These are phyloP conservation scores for Polysphondylium violaceum DNA, from an alignment of 78 protist species.

Conservation along the genomic window DNA sequence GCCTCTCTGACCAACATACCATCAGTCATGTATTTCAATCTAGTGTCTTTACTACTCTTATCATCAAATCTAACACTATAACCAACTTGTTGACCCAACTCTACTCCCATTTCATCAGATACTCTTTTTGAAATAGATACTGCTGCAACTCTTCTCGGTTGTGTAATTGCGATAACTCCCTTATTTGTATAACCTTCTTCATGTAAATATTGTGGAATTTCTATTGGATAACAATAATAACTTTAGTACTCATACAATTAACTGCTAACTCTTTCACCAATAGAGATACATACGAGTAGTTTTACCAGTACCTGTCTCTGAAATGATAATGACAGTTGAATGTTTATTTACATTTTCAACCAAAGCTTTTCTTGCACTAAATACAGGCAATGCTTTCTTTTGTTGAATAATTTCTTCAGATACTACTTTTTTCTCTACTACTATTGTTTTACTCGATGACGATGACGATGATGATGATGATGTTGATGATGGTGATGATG, in stretches of 20 bases:
- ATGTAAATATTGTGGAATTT: conserved; percentile 75
- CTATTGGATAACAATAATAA: neutral
- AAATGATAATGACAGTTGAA: conserved; percentile 62
- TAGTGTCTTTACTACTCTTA: conserved; percentile 64
- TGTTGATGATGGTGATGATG: too few species aligned
- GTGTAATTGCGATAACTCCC: conserved; percentile 82
- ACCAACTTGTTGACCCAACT: conserved; percentile 92
- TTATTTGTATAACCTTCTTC: conserved; percentile 55
- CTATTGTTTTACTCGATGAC: too few species aligned
- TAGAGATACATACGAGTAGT: conserved; percentile 51
- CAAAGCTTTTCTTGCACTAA: conserved; percentile 54
- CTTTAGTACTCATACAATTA: neutral
- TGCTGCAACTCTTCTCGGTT: conserved; percentile 96
- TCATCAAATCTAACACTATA: conserved; percentile 95
- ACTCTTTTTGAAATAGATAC: conserved; percentile 90
- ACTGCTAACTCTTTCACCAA: neutral
- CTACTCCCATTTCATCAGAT: conserved; percentile 83
- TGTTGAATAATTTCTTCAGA: conserved; percentile 41
- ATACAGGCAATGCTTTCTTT: conserved; percentile 65
- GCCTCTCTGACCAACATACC: conserved; percentile 95
- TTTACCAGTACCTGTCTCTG: conserved; percentile 84
- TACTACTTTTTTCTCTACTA: neutral
- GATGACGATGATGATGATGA: too few species aligned
- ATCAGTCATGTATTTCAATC: conserved; percentile 93
- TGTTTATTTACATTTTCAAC: conserved; percentile 55